Conservation (phyloP, 768 basidiomycete genomes). For the Daedaleopsis sinensis region DNA sequence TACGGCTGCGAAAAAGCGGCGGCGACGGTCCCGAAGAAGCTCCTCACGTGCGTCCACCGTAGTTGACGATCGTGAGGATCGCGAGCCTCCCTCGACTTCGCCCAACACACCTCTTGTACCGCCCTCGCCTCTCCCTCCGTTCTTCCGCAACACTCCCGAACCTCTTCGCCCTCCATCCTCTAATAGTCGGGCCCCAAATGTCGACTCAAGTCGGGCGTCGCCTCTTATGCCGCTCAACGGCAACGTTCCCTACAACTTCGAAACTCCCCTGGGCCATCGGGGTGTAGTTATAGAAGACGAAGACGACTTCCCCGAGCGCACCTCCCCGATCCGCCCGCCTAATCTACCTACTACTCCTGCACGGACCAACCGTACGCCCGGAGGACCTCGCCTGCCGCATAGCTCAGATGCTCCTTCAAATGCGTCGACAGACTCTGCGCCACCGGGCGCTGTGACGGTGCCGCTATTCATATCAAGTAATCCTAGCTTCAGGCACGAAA, state of each 20-base stretch:
- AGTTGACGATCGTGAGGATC: constrained; percentile 47
- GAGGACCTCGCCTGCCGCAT: constrained; percentile 44
- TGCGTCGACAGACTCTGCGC: constrained; percentile 46
- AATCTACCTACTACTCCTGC: constrained; percentile 48
- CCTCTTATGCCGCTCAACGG: constrained; percentile 11
- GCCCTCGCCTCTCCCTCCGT: constrained; percentile 46
- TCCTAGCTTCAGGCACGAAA: constrained; percentile 56
- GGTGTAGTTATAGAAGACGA: constrained; percentile 74
- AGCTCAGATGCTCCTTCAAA: constrained; percentile 55
- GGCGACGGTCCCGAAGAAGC: constrained; percentile 52
- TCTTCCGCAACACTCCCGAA: constrained; percentile 34
- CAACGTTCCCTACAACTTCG: constrained; percentile 16
- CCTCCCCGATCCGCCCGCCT: constrained; percentile 40
- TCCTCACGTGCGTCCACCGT: constrained; percentile 44
- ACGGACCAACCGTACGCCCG: constrained; percentile 36
- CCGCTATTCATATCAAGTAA: constrained; percentile 52
- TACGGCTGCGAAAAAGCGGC: constrained; percentile 45
- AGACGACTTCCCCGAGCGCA: constrained; percentile 48
- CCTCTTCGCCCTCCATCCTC: constrained; percentile 23
- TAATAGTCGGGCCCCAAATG: constrained; percentile 12
- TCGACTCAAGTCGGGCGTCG: constrained; percentile 10
- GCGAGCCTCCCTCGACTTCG: constrained; percentile 42
- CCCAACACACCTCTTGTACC: constrained; percentile 64
- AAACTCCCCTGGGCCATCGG: constrained; percentile 48
- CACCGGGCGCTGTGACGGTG: constrained; percentile 45